Percentiles rank a stretch among this genome's conserved stretches.
Conservation (phyloP, 768 basidiomycete genomes). For the Phlegmacium glaucopus region DNA sequence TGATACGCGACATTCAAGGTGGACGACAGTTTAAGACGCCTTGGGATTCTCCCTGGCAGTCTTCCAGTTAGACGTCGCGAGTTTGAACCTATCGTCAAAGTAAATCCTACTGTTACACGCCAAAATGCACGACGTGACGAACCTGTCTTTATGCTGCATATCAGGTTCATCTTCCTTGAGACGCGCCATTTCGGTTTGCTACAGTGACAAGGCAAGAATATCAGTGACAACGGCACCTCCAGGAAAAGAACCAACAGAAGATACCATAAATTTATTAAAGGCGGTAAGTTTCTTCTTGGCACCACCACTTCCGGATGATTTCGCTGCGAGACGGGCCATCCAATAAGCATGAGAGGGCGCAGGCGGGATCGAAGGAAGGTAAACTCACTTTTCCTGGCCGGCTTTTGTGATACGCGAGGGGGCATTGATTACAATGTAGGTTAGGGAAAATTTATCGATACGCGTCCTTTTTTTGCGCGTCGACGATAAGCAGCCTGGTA, state of each 20-base stretch:
- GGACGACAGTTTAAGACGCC: constrained; percentile 20
- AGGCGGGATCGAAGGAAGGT: constrained; percentile 8
- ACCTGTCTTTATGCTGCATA: constrained; percentile 74
- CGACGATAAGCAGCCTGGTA: constrained; percentile 3
- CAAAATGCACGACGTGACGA: constrained; percentile 18
- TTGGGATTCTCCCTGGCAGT: constrained; percentile 65
- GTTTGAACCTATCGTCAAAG: constrained; percentile 53
- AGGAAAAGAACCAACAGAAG: constrained; percentile 9
- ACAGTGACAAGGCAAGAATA: constrained; percentile 12
- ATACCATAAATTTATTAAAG: constrained; percentile 74
- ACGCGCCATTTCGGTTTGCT: constrained; percentile 77
- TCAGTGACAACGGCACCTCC: constrained; percentile 4
- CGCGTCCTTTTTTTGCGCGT: constrained; percentile 24
- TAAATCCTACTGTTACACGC: constrained; percentile 4
- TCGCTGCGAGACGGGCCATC: constrained; percentile 33
- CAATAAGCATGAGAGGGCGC: constrained; percentile 16
- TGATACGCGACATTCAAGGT: constrained; percentile 2
- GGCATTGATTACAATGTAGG: constrained; percentile 32
- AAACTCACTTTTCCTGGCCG: constrained; percentile 54
- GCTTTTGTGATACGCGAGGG: constrained; percentile 45
- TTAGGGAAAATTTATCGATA: constrained; percentile 12
- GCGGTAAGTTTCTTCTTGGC: constrained; percentile 62
- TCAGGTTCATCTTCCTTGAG: constrained; percentile 75
- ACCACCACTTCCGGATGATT: constrained; percentile 46
- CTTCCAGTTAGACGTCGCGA: constrained; percentile 78